A percentile compares a stretch with the other conserved stretches of the same genome.
These are phyloP conservation scores for Bruguiera sexangula DNA, from an alignment of 345 rosid species.

Conservation along the genomic window DNA sequence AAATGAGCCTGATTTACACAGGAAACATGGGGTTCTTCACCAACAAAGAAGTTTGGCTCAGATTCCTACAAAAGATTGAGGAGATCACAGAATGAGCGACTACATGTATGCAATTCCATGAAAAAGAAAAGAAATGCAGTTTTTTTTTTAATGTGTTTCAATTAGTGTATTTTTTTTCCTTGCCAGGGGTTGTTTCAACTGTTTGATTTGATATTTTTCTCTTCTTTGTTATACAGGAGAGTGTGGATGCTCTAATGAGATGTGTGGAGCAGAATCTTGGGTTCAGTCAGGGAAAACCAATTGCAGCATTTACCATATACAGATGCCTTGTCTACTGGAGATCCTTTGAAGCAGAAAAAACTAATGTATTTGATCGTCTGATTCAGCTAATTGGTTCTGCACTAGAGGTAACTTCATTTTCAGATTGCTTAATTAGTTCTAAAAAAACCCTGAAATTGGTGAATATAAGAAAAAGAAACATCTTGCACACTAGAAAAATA, in stretches of 20 bases:
- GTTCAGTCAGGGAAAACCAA: slow-evolving; percentile 74
- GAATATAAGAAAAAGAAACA: not conserved
- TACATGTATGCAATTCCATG: slow-evolving; percentile 50
- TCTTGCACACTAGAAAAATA: not conserved
- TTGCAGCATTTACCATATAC: slow-evolving; percentile 94
- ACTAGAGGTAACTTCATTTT: slow-evolving; percentile 63
- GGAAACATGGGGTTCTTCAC: slow-evolving; percentile 56
- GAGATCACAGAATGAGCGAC: slow-evolving; percentile 68
- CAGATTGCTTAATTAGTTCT: not conserved
- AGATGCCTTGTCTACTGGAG: slow-evolving; percentile 96
- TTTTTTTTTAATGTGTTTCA: slow-evolving; percentile 2
- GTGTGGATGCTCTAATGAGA: slow-evolving; percentile 68
- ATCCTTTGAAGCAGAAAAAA: slow-evolving; percentile 92
- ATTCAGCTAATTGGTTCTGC: slow-evolving; percentile 96
- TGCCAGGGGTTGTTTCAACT: slow-evolving; percentile 4
- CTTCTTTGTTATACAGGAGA: slow-evolving; percentile 57
- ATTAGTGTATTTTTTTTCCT: not conserved
- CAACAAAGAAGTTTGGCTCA: slow-evolving; percentile 51
- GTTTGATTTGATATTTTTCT: slow-evolving; percentile 11
- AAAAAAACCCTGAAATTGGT: not conserved
- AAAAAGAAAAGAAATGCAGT: not conserved
- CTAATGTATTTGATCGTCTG: slow-evolving; percentile 92
- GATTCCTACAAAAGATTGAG: slow-evolving; percentile 61
- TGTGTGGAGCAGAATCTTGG: slow-evolving; percentile 70
- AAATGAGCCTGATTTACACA: slow-evolving; percentile 25